Percentiles rank a stretch among this genome's conserved stretches.
phyloP scores from a whole-genome alignment of 495 filamentous ascomycete species.

The Tuber magnatum region DNA sequence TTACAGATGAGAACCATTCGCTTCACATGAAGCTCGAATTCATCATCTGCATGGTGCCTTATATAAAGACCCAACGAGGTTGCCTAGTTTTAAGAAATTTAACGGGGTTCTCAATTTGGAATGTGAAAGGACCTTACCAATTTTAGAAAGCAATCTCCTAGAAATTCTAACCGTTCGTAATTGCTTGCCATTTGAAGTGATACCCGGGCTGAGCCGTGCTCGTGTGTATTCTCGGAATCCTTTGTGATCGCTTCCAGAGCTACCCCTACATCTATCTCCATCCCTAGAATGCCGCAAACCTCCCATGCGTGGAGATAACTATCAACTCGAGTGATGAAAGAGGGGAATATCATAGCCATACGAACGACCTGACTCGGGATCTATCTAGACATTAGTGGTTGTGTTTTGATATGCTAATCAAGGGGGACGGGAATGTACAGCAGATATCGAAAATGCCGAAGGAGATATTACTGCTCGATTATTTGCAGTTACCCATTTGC shows the following conservation, averaged over 20 bases:
- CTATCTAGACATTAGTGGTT: slow-evolving; percentile 43
- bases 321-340: slow-evolving; percentile 76
- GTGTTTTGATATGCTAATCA: slow-evolving; percentile 14
- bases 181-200: slow-evolving; percentile 79
- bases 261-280: slow-evolving; percentile 54
- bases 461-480: slow-evolving; percentile 50
- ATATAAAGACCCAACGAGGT: slow-evolving; percentile 80
- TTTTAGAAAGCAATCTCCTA: slow-evolving; percentile 92
- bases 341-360: slow-evolving; percentile 67
- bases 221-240: slow-evolving; percentile 83
- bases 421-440: slow-evolving; percentile 49
- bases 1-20: slow-evolving; percentile 93
- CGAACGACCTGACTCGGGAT: slow-evolving; percentile 58
- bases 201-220: slow-evolving; percentile 61
- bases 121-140: slow-evolving; percentile 46
- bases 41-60: slow-evolving; percentile 66
- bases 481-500: slow-evolving; percentile 48
- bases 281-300: slow-evolving; percentile 52
- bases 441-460: slow-evolving; percentile 63
- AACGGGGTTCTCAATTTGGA: not conserved
- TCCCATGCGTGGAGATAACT: slow-evolving; percentile 74
- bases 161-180: slow-evolving; percentile 89
- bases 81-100: slow-evolving; percentile 44
- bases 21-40: slow-evolving; percentile 81
- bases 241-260: slow-evolving; percentile 92